Conservation (phyloP, 2,329 filamentous ascomycete species). For the Calonectria hongkongensis region DNA sequence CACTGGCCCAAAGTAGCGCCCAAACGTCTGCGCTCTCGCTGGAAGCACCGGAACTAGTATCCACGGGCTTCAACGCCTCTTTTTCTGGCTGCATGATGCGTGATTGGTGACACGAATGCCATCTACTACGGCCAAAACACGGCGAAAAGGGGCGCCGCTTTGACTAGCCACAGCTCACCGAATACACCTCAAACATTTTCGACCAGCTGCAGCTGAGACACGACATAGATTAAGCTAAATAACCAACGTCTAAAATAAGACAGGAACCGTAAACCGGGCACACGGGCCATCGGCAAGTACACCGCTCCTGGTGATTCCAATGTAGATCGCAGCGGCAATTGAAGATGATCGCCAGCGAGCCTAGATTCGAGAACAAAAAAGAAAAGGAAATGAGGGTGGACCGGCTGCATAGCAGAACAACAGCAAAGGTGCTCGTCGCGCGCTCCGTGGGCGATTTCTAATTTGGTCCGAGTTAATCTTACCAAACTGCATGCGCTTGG, state of each 20-base stretch:
- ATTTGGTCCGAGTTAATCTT: neutral
- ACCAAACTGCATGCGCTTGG: neutral
- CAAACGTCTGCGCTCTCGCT: slow-evolving; percentile 3
- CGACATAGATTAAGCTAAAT: neutral
- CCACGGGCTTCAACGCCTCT: neutral
- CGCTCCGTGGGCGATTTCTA: neutral
- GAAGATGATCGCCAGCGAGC: neutral
- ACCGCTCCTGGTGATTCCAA: neutral
- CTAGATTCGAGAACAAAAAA: neutral
- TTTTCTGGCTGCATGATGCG: neutral
- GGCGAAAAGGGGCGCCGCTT: slow-evolving; percentile 17
- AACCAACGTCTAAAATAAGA: neutral
- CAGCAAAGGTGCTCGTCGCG: neutral
- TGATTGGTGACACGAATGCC: neutral
- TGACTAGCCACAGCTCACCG: neutral
- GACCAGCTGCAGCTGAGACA: slow-evolving; percentile 20
- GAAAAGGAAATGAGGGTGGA: slow-evolving; percentile 5
- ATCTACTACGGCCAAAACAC: neutral
- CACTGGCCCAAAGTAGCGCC: slow-evolving; percentile 8
- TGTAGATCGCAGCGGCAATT: neutral
- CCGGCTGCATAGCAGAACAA: neutral
- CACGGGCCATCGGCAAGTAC: neutral
- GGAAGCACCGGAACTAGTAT: neutral
- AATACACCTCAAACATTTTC: neutral
- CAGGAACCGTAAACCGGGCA: neutral